Evolutionary conservation across 2,329 filamentous ascomycete species (phyloP), one percentile per base, ranked within the genome.

Genomic region (Lasiodiplodia sp.): DNA sequence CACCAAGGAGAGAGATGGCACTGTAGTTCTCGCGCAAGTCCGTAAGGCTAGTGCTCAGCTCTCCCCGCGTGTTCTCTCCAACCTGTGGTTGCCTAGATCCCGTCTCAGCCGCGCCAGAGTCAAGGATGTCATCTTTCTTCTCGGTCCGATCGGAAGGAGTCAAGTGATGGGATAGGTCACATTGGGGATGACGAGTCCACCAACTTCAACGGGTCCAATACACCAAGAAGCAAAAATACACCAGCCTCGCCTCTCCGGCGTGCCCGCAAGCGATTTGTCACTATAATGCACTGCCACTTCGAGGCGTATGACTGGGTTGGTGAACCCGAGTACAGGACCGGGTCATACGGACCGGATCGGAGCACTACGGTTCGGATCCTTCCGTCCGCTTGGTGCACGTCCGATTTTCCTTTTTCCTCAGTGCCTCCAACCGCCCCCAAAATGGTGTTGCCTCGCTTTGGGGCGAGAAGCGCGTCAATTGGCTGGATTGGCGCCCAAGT

Each of bases 301-400:
- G 44, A 21, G 44, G 44, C 44, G n/a, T 47, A 47, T 18, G 7
- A n/a, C 44, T 21, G 40, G 44, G n/a, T 21, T 47, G 40, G 6
- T n/a, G 44, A 21, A 21, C 18, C 44, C n/a, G 40, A 44, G 40
- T 18, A 18, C n/a, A 38, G 21, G 55, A 10, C 25, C 55, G 55
- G 55, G 37, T 47, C 23, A 47, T 60, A 40, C 57, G 58, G 58
- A 47, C 38, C 40, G 58, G 58, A 12, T 44, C 34, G 56, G 56
- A 44, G 23, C 56, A 21, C 5, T 16, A 31, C 58, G 58, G 25
- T 63, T 49, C 58, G 58, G 58, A 31, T 63, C 58, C 58, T 63
- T 31, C 58, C 58, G 58, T 51, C 38, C 57, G 38, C 57, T 4
- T 37, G 38, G 57, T 25, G 37, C 57, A 60, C 57, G 44, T 25